Evolutionary conservation across 2,329 filamentous ascomycete species (phyloP).

Genomic region (Didymella pinodella): DNA sequence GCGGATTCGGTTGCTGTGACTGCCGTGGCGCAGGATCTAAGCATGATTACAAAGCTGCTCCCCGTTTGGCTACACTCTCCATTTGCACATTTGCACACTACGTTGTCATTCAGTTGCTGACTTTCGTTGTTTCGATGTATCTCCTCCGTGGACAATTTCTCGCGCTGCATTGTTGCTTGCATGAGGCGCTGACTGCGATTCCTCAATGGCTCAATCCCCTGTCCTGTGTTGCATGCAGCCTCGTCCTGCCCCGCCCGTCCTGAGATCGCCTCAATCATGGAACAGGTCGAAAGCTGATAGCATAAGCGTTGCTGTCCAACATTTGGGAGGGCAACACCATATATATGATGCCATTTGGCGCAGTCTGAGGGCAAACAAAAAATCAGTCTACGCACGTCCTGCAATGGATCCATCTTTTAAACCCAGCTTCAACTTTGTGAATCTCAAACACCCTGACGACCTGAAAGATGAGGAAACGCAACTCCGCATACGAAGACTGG

Average conservation of each 20-base stretch:
- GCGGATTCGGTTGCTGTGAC: not conserved
- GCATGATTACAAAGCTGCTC: slow-evolving; percentile 3
- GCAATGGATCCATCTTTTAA: slow-evolving; percentile 38
- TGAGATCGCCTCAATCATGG: slow-evolving; percentile 9
- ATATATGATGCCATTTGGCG: slow-evolving; percentile 9
- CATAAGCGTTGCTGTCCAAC: slow-evolving; percentile 10
- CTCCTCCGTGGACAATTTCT: not conserved
- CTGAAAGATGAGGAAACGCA: slow-evolving; percentile 44
- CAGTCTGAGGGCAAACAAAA: not conserved
- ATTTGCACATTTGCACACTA: not conserved
- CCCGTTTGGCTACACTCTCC: not conserved
- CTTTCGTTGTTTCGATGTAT: not conserved
- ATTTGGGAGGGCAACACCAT: not conserved
- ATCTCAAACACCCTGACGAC: slow-evolving; percentile 43
- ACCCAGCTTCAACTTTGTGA: slow-evolving; percentile 43
- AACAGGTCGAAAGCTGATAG: slow-evolving; percentile 13
- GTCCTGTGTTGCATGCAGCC: slow-evolving; percentile 18
- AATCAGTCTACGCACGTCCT: not conserved
- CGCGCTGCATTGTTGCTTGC: not conserved
- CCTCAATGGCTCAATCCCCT: slow-evolving; percentile 6
- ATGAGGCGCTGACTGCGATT: not conserved
- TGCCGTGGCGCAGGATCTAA: not conserved
- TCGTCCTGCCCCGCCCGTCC: slow-evolving; percentile 12
- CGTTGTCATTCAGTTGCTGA: not conserved
- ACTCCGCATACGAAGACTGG: slow-evolving; percentile 43